Conservation (phyloP, 345 rosid species). For the Brassica carinata region DNA sequence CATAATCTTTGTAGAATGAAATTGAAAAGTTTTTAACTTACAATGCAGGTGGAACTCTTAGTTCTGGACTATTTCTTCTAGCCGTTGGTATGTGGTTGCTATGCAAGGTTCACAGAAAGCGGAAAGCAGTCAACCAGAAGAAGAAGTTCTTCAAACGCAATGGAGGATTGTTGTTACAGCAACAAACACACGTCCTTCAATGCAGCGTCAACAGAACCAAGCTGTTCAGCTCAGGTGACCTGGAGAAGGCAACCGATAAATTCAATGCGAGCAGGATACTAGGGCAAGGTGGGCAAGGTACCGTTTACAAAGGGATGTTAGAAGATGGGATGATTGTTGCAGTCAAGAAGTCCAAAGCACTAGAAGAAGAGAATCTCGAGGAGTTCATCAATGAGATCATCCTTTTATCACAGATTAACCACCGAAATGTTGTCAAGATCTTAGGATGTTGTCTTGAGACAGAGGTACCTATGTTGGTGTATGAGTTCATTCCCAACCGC, state of each 20-base stretch:
- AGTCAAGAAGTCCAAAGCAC: slow-evolving; percentile 46
- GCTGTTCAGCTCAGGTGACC: slow-evolving; percentile 26
- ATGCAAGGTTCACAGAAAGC: slow-evolving; percentile 5
- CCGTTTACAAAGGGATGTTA: slow-evolving; percentile 3
- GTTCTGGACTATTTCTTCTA: slow-evolving; percentile 21
- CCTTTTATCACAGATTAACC: slow-evolving; percentile 51
- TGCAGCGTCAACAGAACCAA: slow-evolving; percentile 25
- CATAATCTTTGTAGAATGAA: background rate
- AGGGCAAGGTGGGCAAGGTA: slow-evolving; percentile 33
- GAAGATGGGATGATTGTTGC: slow-evolving; percentile 42
- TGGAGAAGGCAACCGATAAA: slow-evolving; percentile 28
- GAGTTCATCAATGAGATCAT: slow-evolving; percentile 54
- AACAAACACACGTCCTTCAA: slow-evolving; percentile 29
- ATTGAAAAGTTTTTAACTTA: background rate
- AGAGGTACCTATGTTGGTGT: slow-evolving; percentile 48
- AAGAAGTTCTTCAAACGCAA: slow-evolving; percentile 35
- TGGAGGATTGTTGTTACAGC: slow-evolving; percentile 43
- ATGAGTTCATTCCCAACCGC: slow-evolving; percentile 48
- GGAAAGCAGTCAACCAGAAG: slow-evolving; percentile 18
- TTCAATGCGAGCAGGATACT: slow-evolving; percentile 21
- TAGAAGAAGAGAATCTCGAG: slow-evolving; percentile 43
- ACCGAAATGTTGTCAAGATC: slow-evolving; percentile 45
- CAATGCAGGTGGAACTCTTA: slow-evolving; percentile 23
- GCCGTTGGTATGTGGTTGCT: background rate
- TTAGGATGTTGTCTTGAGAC: slow-evolving; percentile 60